Base-by-base conservation (phyloP, 176 grass and related monocot genomes). In the Oryza australiensis region DNA sequence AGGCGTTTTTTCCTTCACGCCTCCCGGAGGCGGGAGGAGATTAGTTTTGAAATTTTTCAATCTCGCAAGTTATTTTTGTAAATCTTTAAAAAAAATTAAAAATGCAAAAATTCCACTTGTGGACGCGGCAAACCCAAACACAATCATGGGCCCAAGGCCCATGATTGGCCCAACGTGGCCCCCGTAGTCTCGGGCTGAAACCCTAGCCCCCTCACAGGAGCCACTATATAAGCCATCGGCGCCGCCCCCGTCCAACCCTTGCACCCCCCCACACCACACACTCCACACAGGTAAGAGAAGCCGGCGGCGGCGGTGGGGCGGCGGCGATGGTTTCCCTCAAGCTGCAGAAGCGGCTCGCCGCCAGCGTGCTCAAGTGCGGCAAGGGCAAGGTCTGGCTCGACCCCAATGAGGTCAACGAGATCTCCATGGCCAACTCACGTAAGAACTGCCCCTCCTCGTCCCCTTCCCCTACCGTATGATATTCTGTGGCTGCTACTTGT, bases 301-400 rank as follows among this genome's bases (percentile, higher is more conserved):
- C 34, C 34, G 34, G 34, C 34, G 34, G 34, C 34, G 53, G 53
- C 53, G 53, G 49, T 16, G 49, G 16, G 53, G 49, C 49, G 49
- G 16, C 3, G 49, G 16, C 5, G 16, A 59, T 59, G 53, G 53
- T 59, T 59, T 59, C 53, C 53, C 53, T 59, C 53, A 59, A n/a
- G 53, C 53, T 59, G 53, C 53, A 59, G 53, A 59, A 59, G 53
- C 53, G 89, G 10, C 89, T 91, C 24, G 76, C 89, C 63, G 34
- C 86, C 14, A 91, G 89, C 82, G 89, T 91, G 15, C 89, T 91
- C 82, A 88, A 88, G 78, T 91, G 89, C 66, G 86, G 89, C 28
- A 91, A 91, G 86, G 86, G 89, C 20, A 91, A 91, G 86, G 89
- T 91, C 27, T 91, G 89, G 89, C 89, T 91, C 28, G 89, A 91